Percentiles rank a stretch among this genome's conserved stretches.
Evolutionary conservation across 2,329 filamentous ascomycete genomes (phyloP).

Genomic region (Epicoccum sorghinum): DNA sequence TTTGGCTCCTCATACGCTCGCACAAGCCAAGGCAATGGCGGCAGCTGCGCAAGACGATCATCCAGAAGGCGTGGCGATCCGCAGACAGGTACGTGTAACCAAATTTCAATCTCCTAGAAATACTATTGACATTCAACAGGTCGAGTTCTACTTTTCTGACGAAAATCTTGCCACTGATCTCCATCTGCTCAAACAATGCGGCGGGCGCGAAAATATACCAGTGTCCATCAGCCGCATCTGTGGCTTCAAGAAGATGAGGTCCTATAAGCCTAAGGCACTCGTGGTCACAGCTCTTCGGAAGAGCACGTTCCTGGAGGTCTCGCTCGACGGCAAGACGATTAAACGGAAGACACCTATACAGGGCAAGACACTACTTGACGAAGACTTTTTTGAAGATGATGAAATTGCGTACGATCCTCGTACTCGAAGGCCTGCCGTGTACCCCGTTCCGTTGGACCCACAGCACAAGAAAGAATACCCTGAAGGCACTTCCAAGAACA

Average conservation of each 20-base stretch:
- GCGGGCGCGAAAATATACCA: conserved; percentile 49
- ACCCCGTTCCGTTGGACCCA: conserved; percentile 31
- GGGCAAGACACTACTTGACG: conserved; percentile 38
- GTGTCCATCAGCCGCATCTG: conserved; percentile 53
- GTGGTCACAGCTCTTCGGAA: conserved; percentile 52
- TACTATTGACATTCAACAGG: conserved; percentile 36
- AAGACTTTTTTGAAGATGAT: conserved; percentile 28
- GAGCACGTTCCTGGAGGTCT: conserved; percentile 51
- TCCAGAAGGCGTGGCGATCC: conserved; percentile 36
- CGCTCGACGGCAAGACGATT: conserved; percentile 50
- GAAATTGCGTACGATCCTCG: conserved; percentile 43
- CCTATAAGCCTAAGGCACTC: conserved; percentile 47
- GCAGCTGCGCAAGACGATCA: conserved; percentile 22
- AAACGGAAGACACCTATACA: conserved; percentile 50
- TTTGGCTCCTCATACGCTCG: conserved; percentile 1
- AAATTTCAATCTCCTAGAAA: not conserved
- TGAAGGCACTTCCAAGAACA: conserved; percentile 49
- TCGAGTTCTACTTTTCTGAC: conserved; percentile 59
- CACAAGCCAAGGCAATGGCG: not conserved
- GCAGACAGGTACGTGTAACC: conserved; percentile 31
- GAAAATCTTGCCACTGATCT: conserved; percentile 53
- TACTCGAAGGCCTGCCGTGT: conserved; percentile 26
- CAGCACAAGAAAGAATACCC: conserved; percentile 39
- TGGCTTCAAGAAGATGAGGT: conserved; percentile 55
- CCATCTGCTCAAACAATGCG: conserved; percentile 51